A percentile compares a stretch with the other conserved stretches of the same genome.
These are phyloP conservation scores for Aspergillus felis DNA, from an alignment of 2,329 filamentous ascomycete genomes.

Conservation along the genomic window DNA sequence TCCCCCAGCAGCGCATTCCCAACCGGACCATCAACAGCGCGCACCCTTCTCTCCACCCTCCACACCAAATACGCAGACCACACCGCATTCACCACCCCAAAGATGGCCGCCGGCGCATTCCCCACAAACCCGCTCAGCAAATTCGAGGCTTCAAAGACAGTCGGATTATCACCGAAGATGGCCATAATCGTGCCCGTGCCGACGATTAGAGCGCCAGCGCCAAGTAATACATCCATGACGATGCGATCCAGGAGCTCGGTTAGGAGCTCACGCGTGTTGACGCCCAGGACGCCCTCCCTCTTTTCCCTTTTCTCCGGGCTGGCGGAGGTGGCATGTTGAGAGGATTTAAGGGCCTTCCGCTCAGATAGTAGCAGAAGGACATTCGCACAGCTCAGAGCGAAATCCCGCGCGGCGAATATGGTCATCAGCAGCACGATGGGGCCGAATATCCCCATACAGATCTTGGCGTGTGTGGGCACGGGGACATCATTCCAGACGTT, in stretches of 20 bases:
- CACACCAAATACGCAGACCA: slow-evolving; percentile 47
- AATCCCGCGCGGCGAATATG: slow-evolving; percentile 46
- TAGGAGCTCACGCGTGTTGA: slow-evolving; percentile 49
- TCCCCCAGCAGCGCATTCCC: slow-evolving; percentile 3
- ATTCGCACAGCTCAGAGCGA: slow-evolving; percentile 44
- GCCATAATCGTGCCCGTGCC: slow-evolving; percentile 52
- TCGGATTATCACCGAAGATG: slow-evolving; percentile 46
- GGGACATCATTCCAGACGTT: slow-evolving; percentile 56
- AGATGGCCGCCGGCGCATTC: slow-evolving; percentile 49
- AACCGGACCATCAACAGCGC: slow-evolving; percentile 20
- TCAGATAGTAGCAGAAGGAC: slow-evolving; percentile 45
- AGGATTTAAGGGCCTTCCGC: slow-evolving; percentile 27
- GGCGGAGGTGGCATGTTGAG: slow-evolving; percentile 1
- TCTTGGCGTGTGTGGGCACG: slow-evolving; percentile 46
- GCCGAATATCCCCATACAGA: slow-evolving; percentile 53
- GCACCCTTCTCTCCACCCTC: slow-evolving; percentile 26
- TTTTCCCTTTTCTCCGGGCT: slow-evolving; percentile 7
- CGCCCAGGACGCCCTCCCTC: slow-evolving; percentile 37
- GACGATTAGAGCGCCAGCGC: slow-evolving; percentile 48
- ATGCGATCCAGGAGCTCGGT: slow-evolving; percentile 51
- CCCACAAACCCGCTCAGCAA: slow-evolving; percentile 55
- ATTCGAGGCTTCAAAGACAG: slow-evolving; percentile 48
- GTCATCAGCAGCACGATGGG: slow-evolving; percentile 44
- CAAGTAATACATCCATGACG: slow-evolving; percentile 50
- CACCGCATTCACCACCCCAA: slow-evolving; percentile 46